These are phyloP conservation scores for Dendrobium huoshanense DNA, from an alignment of 106 monocot species.

Conservation along the genomic window DNA sequence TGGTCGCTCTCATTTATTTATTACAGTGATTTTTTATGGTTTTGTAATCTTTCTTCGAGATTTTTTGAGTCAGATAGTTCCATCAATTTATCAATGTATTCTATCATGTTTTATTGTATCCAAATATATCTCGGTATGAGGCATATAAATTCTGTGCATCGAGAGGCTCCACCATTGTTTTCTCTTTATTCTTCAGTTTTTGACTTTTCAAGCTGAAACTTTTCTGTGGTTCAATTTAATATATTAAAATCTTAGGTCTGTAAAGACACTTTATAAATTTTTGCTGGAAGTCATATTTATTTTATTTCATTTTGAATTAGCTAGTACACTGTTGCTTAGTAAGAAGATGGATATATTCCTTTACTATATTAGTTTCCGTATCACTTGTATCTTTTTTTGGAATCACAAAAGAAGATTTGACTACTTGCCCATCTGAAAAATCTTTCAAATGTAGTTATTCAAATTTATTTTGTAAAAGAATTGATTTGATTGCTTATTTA, in stretches of 20 bases:
- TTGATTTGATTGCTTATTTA: background rate
- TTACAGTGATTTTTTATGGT: background rate
- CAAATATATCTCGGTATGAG: background rate
- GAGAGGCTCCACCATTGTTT: background rate
- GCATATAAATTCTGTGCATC: background rate
- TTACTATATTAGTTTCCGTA: background rate
- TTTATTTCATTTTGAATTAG: background rate
- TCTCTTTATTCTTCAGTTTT: background rate
- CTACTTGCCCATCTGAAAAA: background rate
- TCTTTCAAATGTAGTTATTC: background rate
- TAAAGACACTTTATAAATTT: background rate
- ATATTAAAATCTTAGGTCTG: background rate
- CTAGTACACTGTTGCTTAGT: background rate
- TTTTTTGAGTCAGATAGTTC: background rate
- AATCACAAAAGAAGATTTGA: background rate
- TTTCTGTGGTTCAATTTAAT: background rate
- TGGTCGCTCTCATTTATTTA: background rate
- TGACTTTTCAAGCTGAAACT: background rate
- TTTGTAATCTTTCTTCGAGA: background rate
- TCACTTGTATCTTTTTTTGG: background rate
- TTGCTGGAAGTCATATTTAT: background rate
- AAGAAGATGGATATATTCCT: background rate
- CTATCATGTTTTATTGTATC: background rate
- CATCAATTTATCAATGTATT: background rate
- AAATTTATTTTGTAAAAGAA: background rate